Evolutionary conservation across 768 basidiomycete genomes (phyloP), one percentile per base, ranked within the genome.

Genomic region (Dentipellis sp.): DNA sequence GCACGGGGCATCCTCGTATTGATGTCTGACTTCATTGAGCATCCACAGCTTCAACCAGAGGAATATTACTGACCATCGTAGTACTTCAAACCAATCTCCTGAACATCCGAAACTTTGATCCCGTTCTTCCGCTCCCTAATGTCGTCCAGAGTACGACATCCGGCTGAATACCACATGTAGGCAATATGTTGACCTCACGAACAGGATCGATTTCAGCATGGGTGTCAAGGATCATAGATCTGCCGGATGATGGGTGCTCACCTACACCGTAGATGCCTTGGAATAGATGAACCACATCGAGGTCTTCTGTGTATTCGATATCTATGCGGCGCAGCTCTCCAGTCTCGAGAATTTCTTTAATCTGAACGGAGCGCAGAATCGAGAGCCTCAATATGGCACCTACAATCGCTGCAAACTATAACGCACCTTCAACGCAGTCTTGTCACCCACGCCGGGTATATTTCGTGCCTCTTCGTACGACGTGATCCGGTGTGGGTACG

Each of bases 191-290:
- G 78, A 11, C 92, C 88, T 88, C 6, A 29, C 6, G 6, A 29
- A 29, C 29, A 6, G 29, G 3, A 6, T 29, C 17, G 29, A n/a
- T 23, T 12, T 10, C 21, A 35, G 2, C 34, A 17, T 38, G 36
- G 29, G 6, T 29, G 29, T 6, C 3, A 6, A 29, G 29, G 6
- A 29, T 3, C 6, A 29, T 6, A 6, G 29, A 29, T 29, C 48
- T 48, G 23, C 14, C 11, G n/a, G 21, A 57, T 23, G 22, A 12
- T 37, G 21, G 14, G n/a, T 29, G 3, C 84, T 58, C 58, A 82
- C 91, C 93, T 56, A 94, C 90, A 35, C 89, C 91, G 63, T 94
- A 94, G 45, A 97, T 86, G 8, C 88, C 87, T 54, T 80, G 78
- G 64, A 95, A 94, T 10, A 82, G 48, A 21, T 74, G 70, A 2